These are phyloP conservation scores for Drechslerella stenobrocha DNA, from an alignment of 2,329 filamentous ascomycete species.

Conservation along the genomic window DNA sequence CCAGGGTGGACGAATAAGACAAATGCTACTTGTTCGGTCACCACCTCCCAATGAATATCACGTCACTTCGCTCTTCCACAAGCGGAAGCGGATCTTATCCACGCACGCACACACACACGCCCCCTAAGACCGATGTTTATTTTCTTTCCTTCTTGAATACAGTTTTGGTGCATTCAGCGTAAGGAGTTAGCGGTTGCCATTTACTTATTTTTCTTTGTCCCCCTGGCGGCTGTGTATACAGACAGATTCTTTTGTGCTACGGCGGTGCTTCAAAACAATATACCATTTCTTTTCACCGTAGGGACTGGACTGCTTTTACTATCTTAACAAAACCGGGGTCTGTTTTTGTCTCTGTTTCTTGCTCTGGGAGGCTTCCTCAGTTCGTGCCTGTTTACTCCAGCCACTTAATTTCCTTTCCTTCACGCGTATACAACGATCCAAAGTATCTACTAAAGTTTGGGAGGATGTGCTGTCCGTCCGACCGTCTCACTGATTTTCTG, in stretches of 20 bases:
- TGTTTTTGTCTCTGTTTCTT: constrained; percentile 11
- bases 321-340: constrained; percentile 9
- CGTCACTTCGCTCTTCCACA: constrained; percentile 4
- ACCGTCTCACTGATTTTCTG: neutral
- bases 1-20: constrained; percentile 40
- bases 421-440: neutral
- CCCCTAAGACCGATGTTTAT: neutral
- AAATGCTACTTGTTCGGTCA: neutral
- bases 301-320: constrained; percentile 12
- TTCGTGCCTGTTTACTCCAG: constrained; percentile 9
- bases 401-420: constrained; percentile 7
- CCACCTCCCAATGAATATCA: neutral
- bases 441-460: too few relatives aligned
- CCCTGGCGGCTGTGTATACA: constrained; percentile 34
- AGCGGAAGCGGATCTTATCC: constrained; percentile 16
- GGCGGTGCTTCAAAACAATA: constrained; percentile 41
- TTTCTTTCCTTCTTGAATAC: constrained; percentile 15
- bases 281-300: constrained; percentile 45
- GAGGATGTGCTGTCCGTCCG: too few relatives aligned
- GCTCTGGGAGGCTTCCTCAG: constrained; percentile 27
- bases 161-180: constrained; percentile 45
- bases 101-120: constrained; percentile 22
- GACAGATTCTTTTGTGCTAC: constrained; percentile 33
- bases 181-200: constrained; percentile 37
- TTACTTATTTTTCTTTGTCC: constrained; percentile 6